Conservation (phyloP, 2,329 filamentous ascomycete genomes). For the Pseudocercospora cruenta region DNA sequence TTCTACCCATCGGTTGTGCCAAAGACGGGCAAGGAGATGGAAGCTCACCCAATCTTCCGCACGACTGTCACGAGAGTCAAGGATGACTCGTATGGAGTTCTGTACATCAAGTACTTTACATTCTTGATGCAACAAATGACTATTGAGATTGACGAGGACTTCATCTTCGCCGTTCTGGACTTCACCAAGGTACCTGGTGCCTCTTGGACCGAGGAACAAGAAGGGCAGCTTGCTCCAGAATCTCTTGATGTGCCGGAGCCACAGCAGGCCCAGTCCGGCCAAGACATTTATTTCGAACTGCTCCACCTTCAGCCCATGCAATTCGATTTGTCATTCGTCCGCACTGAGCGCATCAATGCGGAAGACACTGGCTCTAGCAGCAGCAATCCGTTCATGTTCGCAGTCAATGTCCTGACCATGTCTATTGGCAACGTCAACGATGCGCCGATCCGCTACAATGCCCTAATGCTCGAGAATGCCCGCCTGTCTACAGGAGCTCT, state of each 20-base stretch:
- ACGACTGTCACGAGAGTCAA: constrained; percentile 92
- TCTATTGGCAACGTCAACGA: constrained; percentile 99
- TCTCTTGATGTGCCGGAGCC: constrained; percentile 90
- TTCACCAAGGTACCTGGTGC: constrained; percentile 92
- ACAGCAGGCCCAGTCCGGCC: constrained; percentile 77
- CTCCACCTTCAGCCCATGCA: constrained; percentile 98
- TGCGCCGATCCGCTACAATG: constrained; percentile 89
- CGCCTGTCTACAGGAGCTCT: constrained; percentile 84
- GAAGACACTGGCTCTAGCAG: constrained; percentile 86
- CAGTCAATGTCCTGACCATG: constrained; percentile 98
- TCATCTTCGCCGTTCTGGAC: constrained; percentile 93
- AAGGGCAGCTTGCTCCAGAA: constrained; percentile 87
- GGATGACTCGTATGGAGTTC: constrained; percentile 94
- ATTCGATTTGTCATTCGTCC: constrained; percentile 93
- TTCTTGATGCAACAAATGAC: constrained; percentile 97
- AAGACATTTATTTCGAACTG: constrained; percentile 97
- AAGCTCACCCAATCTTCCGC: constrained; percentile 92
- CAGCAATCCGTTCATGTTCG: constrained; percentile 95
- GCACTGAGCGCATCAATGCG: constrained; percentile 93
- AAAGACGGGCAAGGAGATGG: constrained; percentile 94
- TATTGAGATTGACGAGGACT: constrained; percentile 94
- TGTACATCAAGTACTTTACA: constrained; percentile 98
- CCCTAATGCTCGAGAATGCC: constrained; percentile 91
- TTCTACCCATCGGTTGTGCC: constrained; percentile 97
- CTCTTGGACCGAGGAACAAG: constrained; percentile 80